phyloP scores from a whole-genome alignment of 371 early-diverging fungal species.

The Coemansia sp. region DNA sequence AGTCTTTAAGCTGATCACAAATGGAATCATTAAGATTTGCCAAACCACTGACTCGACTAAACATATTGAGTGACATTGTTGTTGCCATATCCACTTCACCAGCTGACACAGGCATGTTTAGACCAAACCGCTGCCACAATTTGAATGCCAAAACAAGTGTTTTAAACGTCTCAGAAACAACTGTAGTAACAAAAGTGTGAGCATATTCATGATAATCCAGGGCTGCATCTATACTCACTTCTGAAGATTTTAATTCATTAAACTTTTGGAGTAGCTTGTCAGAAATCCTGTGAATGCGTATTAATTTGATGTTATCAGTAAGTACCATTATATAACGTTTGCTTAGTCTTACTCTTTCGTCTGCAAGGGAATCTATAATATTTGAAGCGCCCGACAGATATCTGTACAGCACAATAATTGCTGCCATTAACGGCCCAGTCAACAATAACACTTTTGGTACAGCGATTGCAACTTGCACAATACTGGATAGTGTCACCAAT shows the following conservation, averaged over 20 bases:
- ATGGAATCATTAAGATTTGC: neutral
- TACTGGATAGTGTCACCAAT: neutral
- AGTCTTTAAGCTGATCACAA: neutral
- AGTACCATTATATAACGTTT: too few species aligned
- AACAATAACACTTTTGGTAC: slow-evolving; percentile 15
- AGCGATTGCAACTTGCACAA: neutral
- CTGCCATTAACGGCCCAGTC: neutral
- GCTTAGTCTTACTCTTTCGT: neutral
- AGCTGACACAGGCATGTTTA: neutral
- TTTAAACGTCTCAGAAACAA: slow-evolving; percentile 3
- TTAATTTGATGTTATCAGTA: neutral
- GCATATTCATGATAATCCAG: neutral
- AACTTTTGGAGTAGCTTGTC: neutral
- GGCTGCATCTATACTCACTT: neutral
- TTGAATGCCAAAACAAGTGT: slow-evolving; percentile 3
- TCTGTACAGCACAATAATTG: neutral
- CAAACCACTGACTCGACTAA: neutral
- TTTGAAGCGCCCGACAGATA: too few species aligned
- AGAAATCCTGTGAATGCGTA: neutral
- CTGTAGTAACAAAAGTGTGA: neutral
- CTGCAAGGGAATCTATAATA: neutral
- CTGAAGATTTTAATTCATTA: neutral
- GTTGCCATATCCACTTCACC: slow-evolving; percentile 24
- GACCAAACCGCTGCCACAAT: slow-evolving; percentile 4
- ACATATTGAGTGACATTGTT: neutral